These are phyloP conservation scores for Calonectria hongkongensis DNA, from an alignment of 2,329 filamentous ascomycete species.

Conservation along the genomic window DNA sequence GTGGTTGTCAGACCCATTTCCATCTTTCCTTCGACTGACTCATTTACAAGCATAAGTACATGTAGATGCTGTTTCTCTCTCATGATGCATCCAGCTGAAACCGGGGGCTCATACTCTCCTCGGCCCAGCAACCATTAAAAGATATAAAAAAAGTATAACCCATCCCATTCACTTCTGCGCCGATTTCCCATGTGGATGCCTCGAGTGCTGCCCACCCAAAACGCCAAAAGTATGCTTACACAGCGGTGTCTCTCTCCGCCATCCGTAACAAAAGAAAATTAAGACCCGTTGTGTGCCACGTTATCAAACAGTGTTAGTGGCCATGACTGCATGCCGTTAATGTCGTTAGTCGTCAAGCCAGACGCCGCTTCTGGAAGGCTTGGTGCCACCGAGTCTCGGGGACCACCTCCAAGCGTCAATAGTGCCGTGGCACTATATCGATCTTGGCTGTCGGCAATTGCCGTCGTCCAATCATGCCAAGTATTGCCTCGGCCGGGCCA, in stretches of 20 bases:
- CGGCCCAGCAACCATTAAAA: neutral
- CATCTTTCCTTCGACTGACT: constrained; percentile 29
- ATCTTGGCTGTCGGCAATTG: constrained; percentile 70
- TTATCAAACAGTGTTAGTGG: constrained; percentile 58
- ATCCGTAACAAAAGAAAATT: constrained; percentile 41
- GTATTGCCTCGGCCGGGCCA: constrained; percentile 64
- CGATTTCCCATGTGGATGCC: constrained; percentile 38
- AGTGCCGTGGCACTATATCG: constrained; percentile 70
- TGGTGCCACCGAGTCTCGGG: constrained; percentile 45
- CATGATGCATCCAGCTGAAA: constrained; percentile 44
- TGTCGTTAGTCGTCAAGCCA: constrained; percentile 50
- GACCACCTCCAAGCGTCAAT: constrained; percentile 65
- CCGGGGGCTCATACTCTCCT: constrained; percentile 22
- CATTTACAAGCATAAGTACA: constrained; percentile 36
- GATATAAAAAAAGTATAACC: constrained; percentile 11
- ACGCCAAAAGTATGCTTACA: constrained; percentile 46
- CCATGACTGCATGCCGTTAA: constrained; percentile 57
- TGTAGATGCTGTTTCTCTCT: constrained; percentile 35
- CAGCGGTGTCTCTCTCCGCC: constrained; percentile 11
- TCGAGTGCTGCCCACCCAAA: constrained; percentile 38
- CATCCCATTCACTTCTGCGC: constrained; percentile 30
- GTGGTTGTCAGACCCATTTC: constrained; percentile 1
- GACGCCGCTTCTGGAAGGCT: constrained; percentile 44
- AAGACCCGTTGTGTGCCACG: constrained; percentile 50
- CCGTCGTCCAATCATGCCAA: constrained; percentile 74